A percentile compares a stretch with the other conserved stretches of the same genome.
Evolutionary conservation across 2,329 filamentous ascomycete genomes (phyloP).

Genomic region (Verruconis gallopava): DNA sequence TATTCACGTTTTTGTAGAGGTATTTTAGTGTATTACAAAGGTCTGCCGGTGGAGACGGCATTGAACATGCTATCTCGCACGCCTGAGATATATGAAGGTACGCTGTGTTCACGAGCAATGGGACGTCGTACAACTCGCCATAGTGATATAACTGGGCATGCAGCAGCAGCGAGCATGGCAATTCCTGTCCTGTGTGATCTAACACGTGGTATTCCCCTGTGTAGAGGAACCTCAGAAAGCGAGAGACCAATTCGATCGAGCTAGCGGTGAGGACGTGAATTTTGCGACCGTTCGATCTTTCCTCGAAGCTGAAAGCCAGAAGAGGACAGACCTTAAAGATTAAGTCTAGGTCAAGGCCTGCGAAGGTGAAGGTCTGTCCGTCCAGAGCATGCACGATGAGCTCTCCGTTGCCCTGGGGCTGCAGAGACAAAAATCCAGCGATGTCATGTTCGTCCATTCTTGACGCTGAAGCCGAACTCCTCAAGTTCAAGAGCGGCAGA

Average conservation of each 20-base stretch:
- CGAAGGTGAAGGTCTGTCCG: not conserved
- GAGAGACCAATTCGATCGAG: constrained; percentile 20
- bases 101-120: constrained; percentile 25
- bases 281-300: constrained; percentile 16
- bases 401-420: not conserved
- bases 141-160: constrained; percentile 30
- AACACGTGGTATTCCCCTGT: constrained; percentile 24
- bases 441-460: not conserved
- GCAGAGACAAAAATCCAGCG: not conserved
- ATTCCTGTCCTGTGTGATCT: constrained; percentile 13
- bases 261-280: constrained; percentile 27
- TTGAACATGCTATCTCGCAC: constrained; percentile 26
- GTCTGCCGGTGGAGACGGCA: constrained; percentile 25
- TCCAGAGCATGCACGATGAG: not conserved
- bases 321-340: constrained; percentile 7
- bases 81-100: constrained; percentile 27
- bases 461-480: too few relatives aligned
- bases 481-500: too few relatives aligned
- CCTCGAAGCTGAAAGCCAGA: constrained; percentile 21
- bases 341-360: not conserved
- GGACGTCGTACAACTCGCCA: constrained; percentile 27
- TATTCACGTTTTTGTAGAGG: constrained; percentile 18
- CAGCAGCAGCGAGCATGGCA: constrained; percentile 22
- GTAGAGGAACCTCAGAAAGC: constrained; percentile 31
- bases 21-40: constrained; percentile 28